Evolutionary conservation across 108 stramenopile species (phyloP).

Genomic region (Asterionellopsis glacialis): DNA sequence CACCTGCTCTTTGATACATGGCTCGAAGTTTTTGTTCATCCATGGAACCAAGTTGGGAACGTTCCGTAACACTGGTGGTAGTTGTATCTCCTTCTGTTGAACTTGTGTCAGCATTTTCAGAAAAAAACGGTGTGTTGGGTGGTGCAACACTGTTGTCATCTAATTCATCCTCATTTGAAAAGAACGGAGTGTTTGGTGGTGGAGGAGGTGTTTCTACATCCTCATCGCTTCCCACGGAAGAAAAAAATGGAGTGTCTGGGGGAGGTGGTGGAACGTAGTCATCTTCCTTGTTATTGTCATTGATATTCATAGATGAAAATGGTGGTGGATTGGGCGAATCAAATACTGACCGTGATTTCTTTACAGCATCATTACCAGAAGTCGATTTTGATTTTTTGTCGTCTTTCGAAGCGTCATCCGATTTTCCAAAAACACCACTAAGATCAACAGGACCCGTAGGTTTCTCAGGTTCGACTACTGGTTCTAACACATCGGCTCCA

Average conservation of each 20-base stretch:
- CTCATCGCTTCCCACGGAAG: not conserved
- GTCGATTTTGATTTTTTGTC: slow-evolving; percentile 3
- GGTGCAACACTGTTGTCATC: slow-evolving; percentile 3
- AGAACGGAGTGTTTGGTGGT: slow-evolving; percentile 30
- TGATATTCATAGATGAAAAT: no score
- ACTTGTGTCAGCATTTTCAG: not conserved
- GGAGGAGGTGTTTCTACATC: not conserved
- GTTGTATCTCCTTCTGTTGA: slow-evolving; percentile 1
- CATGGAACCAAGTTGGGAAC: slow-evolving; percentile 48
- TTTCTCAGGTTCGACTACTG: not conserved
- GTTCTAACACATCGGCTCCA: not conserved
- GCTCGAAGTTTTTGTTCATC: slow-evolving; percentile 63
- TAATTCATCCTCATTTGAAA: slow-evolving; percentile 14
- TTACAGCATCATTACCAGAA: not conserved
- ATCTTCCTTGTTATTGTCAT: no score
- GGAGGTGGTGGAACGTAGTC: no score
- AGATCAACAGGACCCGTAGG: slow-evolving; percentile 33
- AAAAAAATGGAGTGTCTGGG: no score
- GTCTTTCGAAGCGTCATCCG: not conserved
- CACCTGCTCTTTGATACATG: slow-evolving; percentile 49
- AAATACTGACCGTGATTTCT: no score
- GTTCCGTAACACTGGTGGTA: not conserved
- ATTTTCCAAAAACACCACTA: slow-evolving; percentile 26
- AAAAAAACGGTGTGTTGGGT: slow-evolving; percentile 54
- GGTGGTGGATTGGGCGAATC: no score